Conservation (phyloP, 2,329 filamentous ascomycete species). For the Botryotinia narcissicola region DNA sequence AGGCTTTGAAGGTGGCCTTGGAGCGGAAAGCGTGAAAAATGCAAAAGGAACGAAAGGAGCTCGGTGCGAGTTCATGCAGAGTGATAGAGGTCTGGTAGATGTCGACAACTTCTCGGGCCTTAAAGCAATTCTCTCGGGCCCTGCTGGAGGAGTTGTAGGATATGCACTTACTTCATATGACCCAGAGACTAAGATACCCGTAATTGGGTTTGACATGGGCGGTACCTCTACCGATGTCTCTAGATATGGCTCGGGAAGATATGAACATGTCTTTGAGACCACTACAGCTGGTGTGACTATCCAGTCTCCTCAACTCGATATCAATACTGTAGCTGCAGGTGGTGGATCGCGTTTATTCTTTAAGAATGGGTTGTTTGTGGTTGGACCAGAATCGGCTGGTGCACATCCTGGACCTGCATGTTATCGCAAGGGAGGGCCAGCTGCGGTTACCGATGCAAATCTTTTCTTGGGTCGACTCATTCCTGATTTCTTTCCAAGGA, state of each 20-base stretch:
- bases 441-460: conserved; percentile 90
- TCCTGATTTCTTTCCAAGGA: conserved; percentile 91
- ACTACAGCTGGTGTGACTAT: conserved; percentile 77
- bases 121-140: conserved; percentile 81
- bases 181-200: conserved; percentile 72
- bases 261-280: conserved; percentile 73
- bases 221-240: conserved; percentile 92
- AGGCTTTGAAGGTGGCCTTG: conserved; percentile 78
- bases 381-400: conserved; percentile 59
- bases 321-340: conserved; percentile 59
- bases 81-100: conserved; percentile 60
- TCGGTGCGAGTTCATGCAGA: conserved; percentile 94
- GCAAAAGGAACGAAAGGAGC: conserved; percentile 65
- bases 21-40: conserved; percentile 69
- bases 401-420: conserved; percentile 88
- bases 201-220: conserved; percentile 96
- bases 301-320: conserved; percentile 75
- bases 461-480: conserved; percentile 78
- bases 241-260: conserved; percentile 71
- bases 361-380: conserved; percentile 68
- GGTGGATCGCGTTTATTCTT: conserved; percentile 58
- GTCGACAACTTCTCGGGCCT: conserved; percentile 81
- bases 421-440: conserved; percentile 82
- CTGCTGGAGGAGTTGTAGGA: conserved; percentile 89
- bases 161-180: conserved; percentile 93